phyloP scores from a whole-genome alignment of 352 stramenopile genomes.

The Pythium volutum region DNA sequence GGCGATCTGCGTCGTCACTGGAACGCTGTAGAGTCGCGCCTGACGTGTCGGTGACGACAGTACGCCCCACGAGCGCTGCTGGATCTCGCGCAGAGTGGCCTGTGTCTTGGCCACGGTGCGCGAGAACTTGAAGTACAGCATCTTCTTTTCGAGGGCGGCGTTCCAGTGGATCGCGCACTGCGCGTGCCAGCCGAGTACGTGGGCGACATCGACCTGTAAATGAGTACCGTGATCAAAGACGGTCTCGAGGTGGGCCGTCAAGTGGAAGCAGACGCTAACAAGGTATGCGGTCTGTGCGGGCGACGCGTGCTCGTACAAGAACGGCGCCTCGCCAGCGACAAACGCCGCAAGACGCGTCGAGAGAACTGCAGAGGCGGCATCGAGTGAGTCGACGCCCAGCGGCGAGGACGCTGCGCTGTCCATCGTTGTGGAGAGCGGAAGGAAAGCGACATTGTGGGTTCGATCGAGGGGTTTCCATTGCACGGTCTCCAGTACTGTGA shows the following conservation, averaged over 20 bases:
- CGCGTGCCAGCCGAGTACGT: slow-evolving; percentile 4
- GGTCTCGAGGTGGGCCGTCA: background rate
- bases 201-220: slow-evolving; percentile 2
- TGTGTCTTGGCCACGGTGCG: background rate
- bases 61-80: slow-evolving; percentile 3
- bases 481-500: slow-evolving; percentile 4
- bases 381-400: background rate
- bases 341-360: background rate
- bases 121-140: slow-evolving; percentile 12
- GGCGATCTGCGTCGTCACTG: background rate
- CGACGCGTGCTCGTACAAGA: background rate
- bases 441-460: background rate
- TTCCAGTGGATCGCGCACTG: slow-evolving; percentile 8
- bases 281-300: background rate
- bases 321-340: background rate
- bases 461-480: background rate
- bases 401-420: background rate
- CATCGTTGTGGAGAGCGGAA: background rate
- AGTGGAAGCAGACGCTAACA: slow-evolving; percentile 10
- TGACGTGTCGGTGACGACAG: background rate
- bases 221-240: background rate
- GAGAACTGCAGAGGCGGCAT: background rate
- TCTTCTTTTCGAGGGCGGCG: background rate
- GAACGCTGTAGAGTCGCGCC: slow-evolving; percentile 10
- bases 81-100: slow-evolving; percentile 2